These are phyloP conservation scores for Naematelia encephala DNA, from an alignment of 768 basidiomycete genomes.

Conservation along the genomic window DNA sequence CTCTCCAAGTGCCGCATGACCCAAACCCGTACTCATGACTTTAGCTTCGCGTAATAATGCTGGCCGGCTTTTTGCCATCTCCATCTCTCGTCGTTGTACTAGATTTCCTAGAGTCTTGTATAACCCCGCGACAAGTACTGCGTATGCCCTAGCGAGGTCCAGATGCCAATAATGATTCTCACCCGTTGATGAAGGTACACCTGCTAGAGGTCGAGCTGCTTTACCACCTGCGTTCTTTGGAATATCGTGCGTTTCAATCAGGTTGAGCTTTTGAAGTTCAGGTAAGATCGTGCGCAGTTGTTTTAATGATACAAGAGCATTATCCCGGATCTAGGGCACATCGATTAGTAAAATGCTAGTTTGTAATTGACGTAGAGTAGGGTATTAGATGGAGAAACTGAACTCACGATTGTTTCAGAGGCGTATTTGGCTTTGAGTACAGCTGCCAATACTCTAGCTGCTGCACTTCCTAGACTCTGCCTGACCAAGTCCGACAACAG, in stretches of 20 bases:
- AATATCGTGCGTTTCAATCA: slow-evolving; percentile 90
- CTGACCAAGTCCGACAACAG: slow-evolving; percentile 59
- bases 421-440: slow-evolving; percentile 80
- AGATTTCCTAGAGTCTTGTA: slow-evolving; percentile 93
- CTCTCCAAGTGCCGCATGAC: slow-evolving; percentile 64
- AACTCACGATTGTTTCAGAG: slow-evolving; percentile 84
- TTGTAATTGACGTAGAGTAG: too few species aligned
- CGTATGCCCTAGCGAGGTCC: slow-evolving; percentile 77
- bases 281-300: slow-evolving; percentile 78
- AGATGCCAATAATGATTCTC: slow-evolving; percentile 74
- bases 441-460: slow-evolving; percentile 74
- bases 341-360: too few species aligned
- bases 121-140: slow-evolving; percentile 67
- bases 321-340: slow-evolving; percentile 90
- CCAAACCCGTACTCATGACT: slow-evolving; percentile 71
- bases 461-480: slow-evolving; percentile 78
- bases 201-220: slow-evolving; percentile 69
- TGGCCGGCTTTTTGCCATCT: slow-evolving; percentile 67
- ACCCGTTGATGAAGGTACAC: slow-evolving; percentile 17
- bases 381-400: neutral
- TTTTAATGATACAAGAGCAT: slow-evolving; percentile 86
- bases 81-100: slow-evolving; percentile 65
- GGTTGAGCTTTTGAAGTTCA: slow-evolving; percentile 70
- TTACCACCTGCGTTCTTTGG: slow-evolving; percentile 64
- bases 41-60: slow-evolving; percentile 78